phyloP scores from a whole-genome alignment of 1,284 basidiomycete species.

The Cutaneotrichosporon spelunceum region DNA sequence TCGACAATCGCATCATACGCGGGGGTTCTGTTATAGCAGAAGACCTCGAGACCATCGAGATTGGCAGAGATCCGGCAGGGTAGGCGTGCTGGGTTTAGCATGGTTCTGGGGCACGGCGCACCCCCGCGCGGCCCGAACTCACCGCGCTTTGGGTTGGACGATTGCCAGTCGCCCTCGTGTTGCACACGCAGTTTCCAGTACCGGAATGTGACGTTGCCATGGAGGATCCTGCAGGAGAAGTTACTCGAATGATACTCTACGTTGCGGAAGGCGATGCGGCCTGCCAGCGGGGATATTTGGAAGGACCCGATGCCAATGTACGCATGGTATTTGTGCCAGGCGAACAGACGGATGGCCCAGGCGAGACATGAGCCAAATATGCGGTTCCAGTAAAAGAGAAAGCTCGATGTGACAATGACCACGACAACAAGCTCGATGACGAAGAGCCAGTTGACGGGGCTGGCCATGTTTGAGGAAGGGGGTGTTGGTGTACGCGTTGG shows the following conservation, averaged over 20 bases:
- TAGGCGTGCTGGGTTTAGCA: conserved; percentile 49
- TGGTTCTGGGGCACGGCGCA: background rate
- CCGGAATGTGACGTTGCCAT: conserved; percentile 80
- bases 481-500: background rate
- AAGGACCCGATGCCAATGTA: conserved; percentile 61
- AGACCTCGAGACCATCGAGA: conserved; percentile 81
- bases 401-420: conserved; percentile 62
- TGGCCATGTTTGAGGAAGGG: conserved; percentile 10
- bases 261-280: conserved; percentile 79
- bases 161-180: conserved; percentile 52
- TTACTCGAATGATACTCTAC: conserved; percentile 84
- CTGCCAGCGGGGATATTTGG: conserved; percentile 81
- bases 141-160: conserved; percentile 36
- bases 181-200: conserved; percentile 80
- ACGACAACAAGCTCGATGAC: conserved; percentile 70
- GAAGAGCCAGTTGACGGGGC: conserved; percentile 54
- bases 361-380: conserved; percentile 65
- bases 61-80: conserved; percentile 74
- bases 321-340: conserved; percentile 47
- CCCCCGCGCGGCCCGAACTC: conserved; percentile 14
- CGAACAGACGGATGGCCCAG: conserved; percentile 36
- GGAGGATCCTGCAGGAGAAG: conserved; percentile 75
- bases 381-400: conserved; percentile 88
- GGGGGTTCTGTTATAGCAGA: conserved; percentile 81
- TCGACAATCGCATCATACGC: conserved; percentile 80